phyloP scores from a whole-genome alignment of 805 yeast genomes.

The Teunomyces tritomae region DNA sequence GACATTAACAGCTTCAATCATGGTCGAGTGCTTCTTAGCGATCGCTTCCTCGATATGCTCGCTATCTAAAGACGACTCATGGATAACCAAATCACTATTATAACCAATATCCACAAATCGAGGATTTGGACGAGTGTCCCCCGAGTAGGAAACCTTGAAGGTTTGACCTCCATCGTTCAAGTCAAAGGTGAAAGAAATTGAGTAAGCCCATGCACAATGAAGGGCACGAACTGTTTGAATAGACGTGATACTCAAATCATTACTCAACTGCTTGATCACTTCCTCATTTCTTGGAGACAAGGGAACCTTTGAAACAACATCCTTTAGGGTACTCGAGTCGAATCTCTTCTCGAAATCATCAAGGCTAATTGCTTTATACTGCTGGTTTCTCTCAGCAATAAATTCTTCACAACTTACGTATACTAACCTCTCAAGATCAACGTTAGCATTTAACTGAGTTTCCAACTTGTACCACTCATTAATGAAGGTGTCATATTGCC shows the following conservation, averaged over 20 bases:
- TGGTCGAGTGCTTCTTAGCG: slow-evolving; percentile 81
- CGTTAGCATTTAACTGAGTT: slow-evolving; percentile 15
- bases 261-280: slow-evolving; percentile 33
- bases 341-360: slow-evolving; percentile 32
- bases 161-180: slow-evolving; percentile 32
- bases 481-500: slow-evolving; percentile 66
- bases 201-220: slow-evolving; percentile 83
- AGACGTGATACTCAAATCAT: slow-evolving; percentile 40
- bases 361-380: slow-evolving; percentile 24
- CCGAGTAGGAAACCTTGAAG: slow-evolving; percentile 84
- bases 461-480: slow-evolving; percentile 65
- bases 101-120: slow-evolving; percentile 65
- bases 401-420: slow-evolving; percentile 64
- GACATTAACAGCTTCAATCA: slow-evolving; percentile 78
- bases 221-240: slow-evolving; percentile 69
- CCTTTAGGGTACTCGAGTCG: slow-evolving; percentile 19
- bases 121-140: slow-evolving; percentile 86
- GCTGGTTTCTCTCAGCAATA: slow-evolving; percentile 30
- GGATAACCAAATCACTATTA: slow-evolving; percentile 72
- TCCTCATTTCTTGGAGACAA: slow-evolving; percentile 25
- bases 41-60: slow-evolving; percentile 74
- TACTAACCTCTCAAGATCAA: slow-evolving; percentile 41
- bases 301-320: slow-evolving; percentile 17
- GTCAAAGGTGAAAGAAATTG: slow-evolving; percentile 51
- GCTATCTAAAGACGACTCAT: slow-evolving; percentile 91